phyloP scores from a whole-genome alignment of 140 eudicot genomes.

The Cichorium intybus region DNA sequence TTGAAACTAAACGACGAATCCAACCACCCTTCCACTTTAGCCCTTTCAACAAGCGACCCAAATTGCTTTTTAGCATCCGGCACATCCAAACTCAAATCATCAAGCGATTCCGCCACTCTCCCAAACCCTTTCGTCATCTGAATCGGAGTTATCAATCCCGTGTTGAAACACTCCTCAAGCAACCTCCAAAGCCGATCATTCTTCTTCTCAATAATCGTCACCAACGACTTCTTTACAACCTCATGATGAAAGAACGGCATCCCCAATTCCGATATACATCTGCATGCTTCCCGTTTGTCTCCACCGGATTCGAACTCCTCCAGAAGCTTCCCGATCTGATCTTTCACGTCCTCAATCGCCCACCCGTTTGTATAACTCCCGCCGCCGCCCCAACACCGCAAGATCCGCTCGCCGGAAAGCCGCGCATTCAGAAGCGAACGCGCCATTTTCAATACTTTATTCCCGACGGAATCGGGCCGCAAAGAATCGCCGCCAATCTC shows the following conservation, averaged over 20 bases:
- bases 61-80: constrained; percentile 84
- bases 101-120: constrained; percentile 71
- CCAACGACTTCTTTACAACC: constrained; percentile 82
- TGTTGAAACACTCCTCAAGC: constrained; percentile 53
- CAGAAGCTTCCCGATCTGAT: constrained; percentile 65
- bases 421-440: constrained; percentile 77
- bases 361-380: constrained; percentile 69
- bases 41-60: constrained; percentile 44
- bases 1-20: constrained; percentile 44
- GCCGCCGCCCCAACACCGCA: constrained; percentile 98
- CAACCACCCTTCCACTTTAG: constrained; percentile 67
- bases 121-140: constrained; percentile 83
- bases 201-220: constrained; percentile 66
- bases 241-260: constrained; percentile 96
- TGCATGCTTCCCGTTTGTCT: constrained; percentile 72
- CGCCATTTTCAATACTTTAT: constrained; percentile 68
- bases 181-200: constrained; percentile 71
- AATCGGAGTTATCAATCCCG: constrained; percentile 65
- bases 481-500: constrained; percentile 54
- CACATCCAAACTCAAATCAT: constrained; percentile 81
- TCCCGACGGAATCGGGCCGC: constrained; percentile 55
- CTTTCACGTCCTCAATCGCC: constrained; percentile 89
- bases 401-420: constrained; percentile 81
- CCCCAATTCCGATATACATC: constrained; percentile 81
- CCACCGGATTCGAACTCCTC: constrained; percentile 96